phyloP scores from a whole-genome alignment of 176 grass and related monocot genomes.

The bread wheat (Triticum aestivum) region IWGSC_CS_RefSeq_v2.1 NC_057814.1:87241521-87242020 shows the following conservation, averaged over 20 bases:
- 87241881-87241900: background rate
- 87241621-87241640: background rate
- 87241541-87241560: background rate
- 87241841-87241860: background rate
- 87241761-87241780: slow-evolving; percentile 57
- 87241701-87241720: slow-evolving; percentile 48
- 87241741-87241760: slow-evolving; percentile 39
- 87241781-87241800: slow-evolving; percentile 69
- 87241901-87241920: background rate
- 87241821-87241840: background rate
- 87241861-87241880: background rate
- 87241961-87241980: background rate
- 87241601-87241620: background rate
- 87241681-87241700: slow-evolving; percentile 51
- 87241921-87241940: background rate
- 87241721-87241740: slow-evolving; percentile 54
- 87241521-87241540: background rate
- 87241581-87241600: background rate
- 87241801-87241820: slow-evolving; percentile 48
- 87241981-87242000: background rate
- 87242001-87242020: background rate
- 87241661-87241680: slow-evolving; percentile 59
- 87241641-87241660: slow-evolving; percentile 56
- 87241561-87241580: background rate
- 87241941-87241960: background rate